Evolutionary conservation across 129 eudicot species (phyloP).

Genomic region (Tagetes erecta): DNA sequence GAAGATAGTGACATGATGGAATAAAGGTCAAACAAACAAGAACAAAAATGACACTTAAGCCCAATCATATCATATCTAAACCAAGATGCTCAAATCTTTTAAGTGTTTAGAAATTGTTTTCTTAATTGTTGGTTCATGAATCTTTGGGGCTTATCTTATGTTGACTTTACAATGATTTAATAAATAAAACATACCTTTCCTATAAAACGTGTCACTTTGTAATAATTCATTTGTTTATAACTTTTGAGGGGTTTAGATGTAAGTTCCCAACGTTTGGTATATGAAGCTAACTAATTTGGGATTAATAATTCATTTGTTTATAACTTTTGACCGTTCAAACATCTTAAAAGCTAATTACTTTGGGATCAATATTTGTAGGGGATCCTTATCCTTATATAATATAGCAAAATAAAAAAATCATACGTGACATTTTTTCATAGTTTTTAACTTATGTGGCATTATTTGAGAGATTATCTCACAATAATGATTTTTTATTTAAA

Average conservation of each 20-base stretch:
- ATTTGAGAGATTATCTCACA: too few relatives aligned
- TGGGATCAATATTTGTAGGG: too few relatives aligned
- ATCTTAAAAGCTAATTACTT: background rate
- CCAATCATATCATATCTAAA: constrained; percentile 35
- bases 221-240: constrained; percentile 29
- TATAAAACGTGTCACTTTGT: constrained; percentile 21
- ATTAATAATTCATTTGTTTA: too few relatives aligned
- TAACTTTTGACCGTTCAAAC: constrained; percentile 30
- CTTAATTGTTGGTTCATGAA: constrained; percentile 37
- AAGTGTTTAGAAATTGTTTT: constrained; percentile 15
- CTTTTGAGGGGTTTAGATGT: constrained; percentile 33
- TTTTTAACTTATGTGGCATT: too few relatives aligned
- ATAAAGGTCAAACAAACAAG: constrained; percentile 31
- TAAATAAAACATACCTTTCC: constrained; percentile 15
- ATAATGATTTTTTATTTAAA: too few relatives aligned
- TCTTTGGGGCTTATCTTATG: constrained; percentile 30
- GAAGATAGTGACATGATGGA: constrained; percentile 30
- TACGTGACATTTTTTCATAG: too few relatives aligned
- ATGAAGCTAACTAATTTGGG: background rate
- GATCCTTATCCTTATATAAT: too few relatives aligned
- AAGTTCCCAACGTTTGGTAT: constrained; percentile 6
- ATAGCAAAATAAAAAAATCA: too few relatives aligned
- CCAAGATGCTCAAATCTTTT: constrained; percentile 45
- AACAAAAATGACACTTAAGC: constrained; percentile 37
- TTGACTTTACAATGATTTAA: constrained; percentile 33